Evolutionary conservation across 352 stramenopile genomes (phyloP), one percentile per base, ranked within the genome.

Genomic region (Phytopythium sindhum): DNA sequence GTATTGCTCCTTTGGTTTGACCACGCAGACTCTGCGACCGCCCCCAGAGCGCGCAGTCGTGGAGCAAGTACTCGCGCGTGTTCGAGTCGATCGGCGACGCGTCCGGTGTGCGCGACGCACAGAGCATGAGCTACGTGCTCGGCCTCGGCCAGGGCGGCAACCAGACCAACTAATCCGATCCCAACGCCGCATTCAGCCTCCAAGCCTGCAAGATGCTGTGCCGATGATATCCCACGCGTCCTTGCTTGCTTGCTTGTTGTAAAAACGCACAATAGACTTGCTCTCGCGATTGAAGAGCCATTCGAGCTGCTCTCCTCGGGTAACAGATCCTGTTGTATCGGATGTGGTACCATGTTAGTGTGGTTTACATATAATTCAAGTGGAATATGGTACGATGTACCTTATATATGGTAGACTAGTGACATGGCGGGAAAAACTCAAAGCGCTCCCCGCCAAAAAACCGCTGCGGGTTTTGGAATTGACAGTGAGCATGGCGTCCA

Each of bases 121-220:
- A 93, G 69, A 86, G 77, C 65, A 96, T 96, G 85, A 94, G 87
- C 72, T 96, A 94, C 72, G 87, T 94, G 50, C 75, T 96, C 50
- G 87, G 87, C 4, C 71, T 93, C 39, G 85, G 85, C 10, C 85
- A 91, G 67, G 81, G 84, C 44, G 85, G 85, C 64, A 88, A 91
- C 66, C 65, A 87, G 62, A 91, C 84, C 48, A 85, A 90, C 65
- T 90, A 35, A 88, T 65, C 42, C 14, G 17, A 15, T 26, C 17
- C 12, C 19, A 41, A 29, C 19, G 45, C 33, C 26, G 2, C 26
- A 56, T 37, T 24, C 54, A 35, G n/a, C n/a, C 23, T 23, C 9
- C 8, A n/a, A 51, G 10, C 12, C 19, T 52, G 19, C 35, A 42
- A 31, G 4, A 10, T 9, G 26, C 3, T 6, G 21, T 50, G 5